These are phyloP conservation scores for Staphylotrichum longicolle DNA, from an alignment of 495 filamentous ascomycete species.

Conservation along the genomic window DNA sequence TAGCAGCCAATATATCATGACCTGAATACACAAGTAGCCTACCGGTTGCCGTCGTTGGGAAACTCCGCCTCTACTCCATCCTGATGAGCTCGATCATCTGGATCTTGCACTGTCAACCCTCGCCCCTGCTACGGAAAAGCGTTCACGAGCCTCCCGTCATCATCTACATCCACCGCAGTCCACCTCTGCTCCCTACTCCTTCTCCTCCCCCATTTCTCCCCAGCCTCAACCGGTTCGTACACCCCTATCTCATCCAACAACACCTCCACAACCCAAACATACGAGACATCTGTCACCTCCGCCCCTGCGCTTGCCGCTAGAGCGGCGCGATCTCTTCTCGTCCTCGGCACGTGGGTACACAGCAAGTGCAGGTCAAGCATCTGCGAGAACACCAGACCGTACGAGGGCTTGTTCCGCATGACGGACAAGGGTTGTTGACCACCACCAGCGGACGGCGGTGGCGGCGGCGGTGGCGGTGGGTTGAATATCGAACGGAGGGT, in stretches of 20 bases:
- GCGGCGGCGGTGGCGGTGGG: constrained; percentile 5
- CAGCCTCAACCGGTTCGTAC: constrained; percentile 21
- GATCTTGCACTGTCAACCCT: not conserved
- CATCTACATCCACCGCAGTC: constrained; percentile 40
- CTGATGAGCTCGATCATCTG: too few relatives aligned
- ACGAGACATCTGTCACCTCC: constrained; percentile 11
- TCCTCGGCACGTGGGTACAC: constrained; percentile 39
- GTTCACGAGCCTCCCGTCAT: constrained; percentile 33
- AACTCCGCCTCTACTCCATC: too few relatives aligned
- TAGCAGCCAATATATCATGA: not conserved
- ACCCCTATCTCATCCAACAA: constrained; percentile 44
- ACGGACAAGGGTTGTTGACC: not conserved
- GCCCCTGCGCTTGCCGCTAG: constrained; percentile 5
- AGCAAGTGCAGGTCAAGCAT: constrained; percentile 46
- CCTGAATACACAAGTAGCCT: too few relatives aligned
- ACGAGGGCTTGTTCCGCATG: constrained; percentile 39
- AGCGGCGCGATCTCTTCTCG: constrained; percentile 25
- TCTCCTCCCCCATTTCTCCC: constrained; percentile 15
- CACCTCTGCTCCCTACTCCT: constrained; percentile 45
- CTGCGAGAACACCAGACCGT: constrained; percentile 44
- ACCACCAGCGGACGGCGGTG: not conserved
- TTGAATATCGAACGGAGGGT: constrained; percentile 44
- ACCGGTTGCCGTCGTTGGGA: too few relatives aligned
- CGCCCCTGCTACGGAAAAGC: constrained; percentile 12
- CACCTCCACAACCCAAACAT: constrained; percentile 45